A percentile compares a stretch with the other conserved stretches of the same genome.
phyloP scores from a whole-genome alignment of 768 basidiomycete genomes.

The Leccinum fibrillosum region DNA sequence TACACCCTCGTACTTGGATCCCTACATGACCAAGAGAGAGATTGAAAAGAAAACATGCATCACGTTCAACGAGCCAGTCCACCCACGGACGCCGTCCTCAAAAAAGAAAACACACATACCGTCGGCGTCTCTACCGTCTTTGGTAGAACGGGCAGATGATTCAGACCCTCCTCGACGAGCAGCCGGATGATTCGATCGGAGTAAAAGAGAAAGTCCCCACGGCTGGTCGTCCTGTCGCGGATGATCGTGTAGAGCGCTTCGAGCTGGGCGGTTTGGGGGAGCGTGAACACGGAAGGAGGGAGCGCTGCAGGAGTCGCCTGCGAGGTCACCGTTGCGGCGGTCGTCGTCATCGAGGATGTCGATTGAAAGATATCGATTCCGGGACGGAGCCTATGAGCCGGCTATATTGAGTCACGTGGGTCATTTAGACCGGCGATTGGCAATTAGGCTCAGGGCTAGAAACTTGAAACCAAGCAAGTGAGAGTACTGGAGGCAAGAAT shows the following conservation, averaged over 20 bases:
- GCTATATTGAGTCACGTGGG: no score
- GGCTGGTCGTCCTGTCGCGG: conserved; percentile 77
- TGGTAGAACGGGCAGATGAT: conserved; percentile 77
- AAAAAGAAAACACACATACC: conserved; percentile 38
- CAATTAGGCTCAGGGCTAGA: no score
- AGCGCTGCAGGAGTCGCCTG: conserved; percentile 40
- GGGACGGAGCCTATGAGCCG: not conserved
- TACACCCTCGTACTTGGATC: conserved; percentile 83
- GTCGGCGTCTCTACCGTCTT: conserved; percentile 82
- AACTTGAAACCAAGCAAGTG: no score
- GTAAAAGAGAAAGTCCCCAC: conserved; percentile 97
- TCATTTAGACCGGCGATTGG: no score
- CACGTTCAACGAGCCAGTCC: not conserved
- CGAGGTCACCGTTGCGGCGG: conserved; percentile 20
- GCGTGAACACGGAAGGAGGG: conserved; percentile 82
- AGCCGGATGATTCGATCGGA: conserved; percentile 87
- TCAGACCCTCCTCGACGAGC: conserved; percentile 82
- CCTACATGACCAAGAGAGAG: conserved; percentile 37
- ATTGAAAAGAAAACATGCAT: not conserved
- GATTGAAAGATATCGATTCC: not conserved
- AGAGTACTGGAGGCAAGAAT: no score
- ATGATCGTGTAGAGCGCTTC: conserved; percentile 96
- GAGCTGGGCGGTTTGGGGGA: conserved; percentile 88
- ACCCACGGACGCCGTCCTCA: conserved; percentile 24
- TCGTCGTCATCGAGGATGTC: conserved; percentile 13